These are phyloP conservation scores for Mycena filopes DNA, from an alignment of 768 basidiomycete species.

Conservation along the genomic window DNA sequence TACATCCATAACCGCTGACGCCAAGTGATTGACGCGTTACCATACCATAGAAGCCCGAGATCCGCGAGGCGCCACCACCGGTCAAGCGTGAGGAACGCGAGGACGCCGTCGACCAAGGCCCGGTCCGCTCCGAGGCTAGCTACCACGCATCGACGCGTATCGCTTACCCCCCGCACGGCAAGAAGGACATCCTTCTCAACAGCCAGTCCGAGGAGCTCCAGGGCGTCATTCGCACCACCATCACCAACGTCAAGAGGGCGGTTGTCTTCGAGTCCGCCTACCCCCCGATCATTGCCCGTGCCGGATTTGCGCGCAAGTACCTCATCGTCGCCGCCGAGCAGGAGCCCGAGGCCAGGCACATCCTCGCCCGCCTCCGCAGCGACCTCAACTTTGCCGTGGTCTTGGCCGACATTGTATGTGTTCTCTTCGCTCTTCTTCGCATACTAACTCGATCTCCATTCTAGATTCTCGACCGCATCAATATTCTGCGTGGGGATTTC, in stretches of 20 bases:
- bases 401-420: constrained; percentile 7
- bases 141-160: not conserved
- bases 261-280: not conserved
- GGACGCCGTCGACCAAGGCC: not conserved
- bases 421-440: not conserved
- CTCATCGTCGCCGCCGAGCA: not conserved
- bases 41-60: not conserved
- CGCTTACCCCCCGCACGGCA: not conserved
- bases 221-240: not conserved
- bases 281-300: not conserved
- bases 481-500: constrained; percentile 1
- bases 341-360: not conserved
- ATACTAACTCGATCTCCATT: not conserved
- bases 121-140: not conserved
- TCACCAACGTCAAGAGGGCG: not conserved
- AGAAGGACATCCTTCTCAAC: constrained; percentile 6
- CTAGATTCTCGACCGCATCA: constrained; percentile 26
- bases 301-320: not conserved
- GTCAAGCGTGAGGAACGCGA: no score
- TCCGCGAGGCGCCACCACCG: not conserved
- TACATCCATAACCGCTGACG: not conserved
- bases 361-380: not conserved
- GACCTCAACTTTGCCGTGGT: not conserved
- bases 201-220: constrained; percentile 2
- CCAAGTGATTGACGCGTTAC: not conserved